Base-by-base conservation (phyloP, 2,329 filamentous ascomycete genomes). In the Neofusicoccum umdonicola region DNA sequence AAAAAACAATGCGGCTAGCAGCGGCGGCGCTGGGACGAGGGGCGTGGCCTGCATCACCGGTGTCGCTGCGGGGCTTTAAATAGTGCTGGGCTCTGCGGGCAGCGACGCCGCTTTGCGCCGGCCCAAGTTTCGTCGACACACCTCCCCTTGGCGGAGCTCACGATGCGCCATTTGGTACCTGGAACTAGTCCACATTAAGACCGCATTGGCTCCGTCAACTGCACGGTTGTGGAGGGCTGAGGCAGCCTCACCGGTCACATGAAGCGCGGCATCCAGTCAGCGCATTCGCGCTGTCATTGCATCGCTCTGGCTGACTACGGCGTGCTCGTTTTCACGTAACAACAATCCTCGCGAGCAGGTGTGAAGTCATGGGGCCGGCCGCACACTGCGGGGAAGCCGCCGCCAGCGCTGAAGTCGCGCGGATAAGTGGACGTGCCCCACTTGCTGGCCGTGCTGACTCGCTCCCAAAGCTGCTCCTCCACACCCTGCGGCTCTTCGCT, bases 121-220 rank as follows among this genome's bases (percentile, higher is more conserved):
- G 58, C 58, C 39, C 45, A 60, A 60, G 39, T 6, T 15, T 11
- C 41, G 39, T 19, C 51, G 13, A 31, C 54, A 19, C 54, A 34
- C 17, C 57, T 51, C 58, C 56, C 56, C 42, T 47, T 42, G 45
- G 37, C 57, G 22, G 15, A 22, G 15, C 58, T 51, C 58, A 51
- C 58, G 47, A 50, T 62, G 58, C 58, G 58, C 58, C 45, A 62
- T 62, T 62, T 62, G 37, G 58, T 62, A 62, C 58, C 58, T 62
- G 58, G 47, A 15, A 44, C 58, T 62, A 62, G 22, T 51, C 58
- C 58, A 41, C 45, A 41, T 62, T 62, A 45, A 45, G 58, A 19
- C 58, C 58, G 47, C 56, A 47, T 47, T 60, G 56, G 56, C 22
- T 37, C 56, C 56, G 56, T 45, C n/a, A 37, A 34, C 56, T 48